A percentile compares a stretch with the other conserved stretches of the same genome.
These are phyloP conservation scores for Dictyostelium brefeldianum DNA, from an alignment of 78 protist genomes.

Conservation along the genomic window DNA sequence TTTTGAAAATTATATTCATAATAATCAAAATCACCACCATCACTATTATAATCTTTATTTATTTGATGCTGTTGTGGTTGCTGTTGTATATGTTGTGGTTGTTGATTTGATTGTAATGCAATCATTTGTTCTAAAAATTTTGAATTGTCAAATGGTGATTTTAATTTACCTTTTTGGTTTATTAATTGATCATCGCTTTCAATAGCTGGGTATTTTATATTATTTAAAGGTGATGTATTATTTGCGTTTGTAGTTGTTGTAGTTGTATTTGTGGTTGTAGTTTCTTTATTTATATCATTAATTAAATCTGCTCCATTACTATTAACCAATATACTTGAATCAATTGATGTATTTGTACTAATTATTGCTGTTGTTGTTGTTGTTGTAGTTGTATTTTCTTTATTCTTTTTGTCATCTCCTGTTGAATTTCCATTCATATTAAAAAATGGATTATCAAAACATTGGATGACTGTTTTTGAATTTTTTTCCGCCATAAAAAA, in stretches of 20 bases:
- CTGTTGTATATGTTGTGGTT: no score
- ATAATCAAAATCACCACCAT: no score
- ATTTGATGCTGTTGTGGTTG: no score
- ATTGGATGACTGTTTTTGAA: no score
- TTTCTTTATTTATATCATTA: not conserved
- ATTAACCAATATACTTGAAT: not conserved
- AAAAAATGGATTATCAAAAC: not conserved
- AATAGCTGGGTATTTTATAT: no score
- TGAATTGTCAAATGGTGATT: constrained; percentile 9
- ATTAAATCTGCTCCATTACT: not conserved
- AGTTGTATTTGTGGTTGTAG: no score
- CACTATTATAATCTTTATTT: no score
- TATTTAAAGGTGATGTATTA: no score
- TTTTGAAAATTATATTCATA: no score
- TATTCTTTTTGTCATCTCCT: not conserved
- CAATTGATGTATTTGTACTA: not conserved
- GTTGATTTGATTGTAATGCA: not conserved
- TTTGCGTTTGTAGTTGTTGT: no score
- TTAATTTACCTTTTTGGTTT: constrained; percentile 3
- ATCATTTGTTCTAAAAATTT: constrained; percentile 11
- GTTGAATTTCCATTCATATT: not conserved
- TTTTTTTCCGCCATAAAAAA: no score
- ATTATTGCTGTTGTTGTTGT: not conserved
- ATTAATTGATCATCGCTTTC: not conserved
- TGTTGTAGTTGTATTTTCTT: not conserved